These are phyloP conservation scores for Vaccinium corymbosum DNA, from an alignment of 148 eudicot species.

Conservation along the genomic window DNA sequence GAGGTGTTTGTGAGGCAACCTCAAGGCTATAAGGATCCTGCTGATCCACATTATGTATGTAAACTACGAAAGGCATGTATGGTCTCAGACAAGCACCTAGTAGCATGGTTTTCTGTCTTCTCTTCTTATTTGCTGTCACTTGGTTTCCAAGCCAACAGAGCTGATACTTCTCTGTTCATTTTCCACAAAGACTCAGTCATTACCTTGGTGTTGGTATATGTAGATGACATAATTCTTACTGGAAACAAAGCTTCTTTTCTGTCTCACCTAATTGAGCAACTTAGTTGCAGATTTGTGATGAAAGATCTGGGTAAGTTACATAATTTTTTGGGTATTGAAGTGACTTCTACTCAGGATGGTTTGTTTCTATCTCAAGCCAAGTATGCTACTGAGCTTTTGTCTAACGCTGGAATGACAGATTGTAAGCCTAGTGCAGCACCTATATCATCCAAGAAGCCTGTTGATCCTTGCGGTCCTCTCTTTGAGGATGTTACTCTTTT, in stretches of 20 bases:
- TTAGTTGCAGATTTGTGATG: not conserved
- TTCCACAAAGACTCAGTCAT: not conserved
- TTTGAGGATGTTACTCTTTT: too few relatives aligned
- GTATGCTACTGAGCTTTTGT: too few relatives aligned
- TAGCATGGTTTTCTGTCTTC: not conserved
- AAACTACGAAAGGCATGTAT: not conserved
- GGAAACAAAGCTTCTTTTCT: too few relatives aligned
- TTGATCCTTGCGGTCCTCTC: too few relatives aligned
- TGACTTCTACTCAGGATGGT: too few relatives aligned
- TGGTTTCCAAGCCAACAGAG: not conserved
- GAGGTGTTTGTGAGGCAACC: not conserved
- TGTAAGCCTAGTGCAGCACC: too few relatives aligned
- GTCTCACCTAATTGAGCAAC: too few relatives aligned
- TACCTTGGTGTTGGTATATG: not conserved
- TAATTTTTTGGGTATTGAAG: not conserved
- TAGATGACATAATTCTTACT: not conserved
- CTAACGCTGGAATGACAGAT: too few relatives aligned
- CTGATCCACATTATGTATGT: not conserved
- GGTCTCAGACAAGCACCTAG: not conserved
- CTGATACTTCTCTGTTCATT: not conserved
- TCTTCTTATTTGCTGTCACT: not conserved
- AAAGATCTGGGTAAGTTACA: not conserved
- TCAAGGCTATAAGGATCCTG: not conserved
- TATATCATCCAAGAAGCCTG: too few relatives aligned
- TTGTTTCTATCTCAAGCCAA: too few relatives aligned